Evolutionary conservation across 2,329 filamentous ascomycete genomes (phyloP).

Genomic region (Cladophialophora immunda): DNA sequence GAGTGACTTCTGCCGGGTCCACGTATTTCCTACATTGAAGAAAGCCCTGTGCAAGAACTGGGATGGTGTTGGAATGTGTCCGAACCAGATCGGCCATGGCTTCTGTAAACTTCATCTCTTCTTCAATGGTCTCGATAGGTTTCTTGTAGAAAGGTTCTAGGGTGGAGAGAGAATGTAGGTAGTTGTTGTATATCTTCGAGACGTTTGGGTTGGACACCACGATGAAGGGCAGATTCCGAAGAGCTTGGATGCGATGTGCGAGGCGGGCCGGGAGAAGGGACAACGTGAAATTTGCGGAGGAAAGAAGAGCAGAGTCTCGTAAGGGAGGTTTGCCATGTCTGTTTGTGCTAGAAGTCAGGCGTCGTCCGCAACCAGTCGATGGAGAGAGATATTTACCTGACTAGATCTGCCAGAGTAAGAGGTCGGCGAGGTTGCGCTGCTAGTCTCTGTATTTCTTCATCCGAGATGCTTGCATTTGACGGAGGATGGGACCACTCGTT

Average conservation of each 20-base stretch:
- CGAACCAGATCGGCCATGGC: conserved; percentile 94
- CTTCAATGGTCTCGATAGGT: conserved; percentile 78
- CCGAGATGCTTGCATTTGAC: conserved; percentile 63
- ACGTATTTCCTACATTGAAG: conserved; percentile 94
- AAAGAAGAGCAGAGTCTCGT: conserved; percentile 78
- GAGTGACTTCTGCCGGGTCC: conserved; percentile 79
- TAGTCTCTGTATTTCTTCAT: conserved; percentile 80
- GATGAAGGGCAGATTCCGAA: conserved; percentile 94
- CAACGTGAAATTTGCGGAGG: conserved; percentile 94
- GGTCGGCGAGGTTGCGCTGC: conserved; percentile 80
- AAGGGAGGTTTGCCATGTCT: conserved; percentile 83
- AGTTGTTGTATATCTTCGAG: conserved; percentile 93
- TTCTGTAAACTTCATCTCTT: conserved; percentile 90
- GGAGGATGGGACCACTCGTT: conserved; percentile 46
- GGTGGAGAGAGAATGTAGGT: conserved; percentile 89
- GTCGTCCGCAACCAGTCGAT: not conserved
- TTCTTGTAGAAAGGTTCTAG: conserved; percentile 83
- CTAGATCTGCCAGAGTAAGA: conserved; percentile 84
- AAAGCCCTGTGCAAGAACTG: conserved; percentile 88
- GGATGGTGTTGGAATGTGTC: conserved; percentile 94
- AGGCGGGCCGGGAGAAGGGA: conserved; percentile 90
- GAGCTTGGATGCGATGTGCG: conserved; percentile 89
- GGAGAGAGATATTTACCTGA: conserved; percentile 69
- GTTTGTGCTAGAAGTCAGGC: conserved; percentile 28
- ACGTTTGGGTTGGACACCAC: conserved; percentile 98